Base-by-base conservation (phyloP, 768 basidiomycete genomes). In the Nidula microcarpa region DNA sequence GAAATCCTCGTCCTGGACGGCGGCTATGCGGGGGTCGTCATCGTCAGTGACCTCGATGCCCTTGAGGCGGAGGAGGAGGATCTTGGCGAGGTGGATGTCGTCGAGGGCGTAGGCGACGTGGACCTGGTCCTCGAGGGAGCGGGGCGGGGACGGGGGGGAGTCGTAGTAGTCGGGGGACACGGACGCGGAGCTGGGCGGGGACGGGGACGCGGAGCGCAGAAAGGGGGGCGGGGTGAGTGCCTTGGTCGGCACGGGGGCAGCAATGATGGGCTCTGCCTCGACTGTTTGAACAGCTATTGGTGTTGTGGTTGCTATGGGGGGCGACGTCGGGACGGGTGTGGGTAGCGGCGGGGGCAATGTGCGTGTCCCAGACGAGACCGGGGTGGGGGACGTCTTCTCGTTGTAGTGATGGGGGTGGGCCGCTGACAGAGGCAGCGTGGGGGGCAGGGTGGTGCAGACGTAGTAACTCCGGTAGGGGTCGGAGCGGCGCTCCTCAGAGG, bases 31-130 rank as follows among this genome's bases (percentile, higher is more conserved):
- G 1, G 86, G 84, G 65, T 86, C 85, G 55, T 77, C 66, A 65
- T 82, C 79, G 10, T 75, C 74, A 8, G 75, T 71, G 62, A 86
- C 80, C 54, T 85, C 77, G 51, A 86, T 77, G 56, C 85, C 85
- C 60, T 79, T 79, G 58, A 86, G 77, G 17, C 77, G 75, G 48
- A 88, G 69, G n/a, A 85, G 73, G 9, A 87, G 75, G 32, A 82
- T 71, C 69, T 82, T 84, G 44, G 86, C 85, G 55, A 81, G 77
- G 54, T 80, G 84, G 53, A 87, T 80, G 70, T 88, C 73, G 64
- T 87, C 85, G 56, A 76, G 71, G 0, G 85, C 83, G 60, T 87
- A 87, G 6, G 86, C 86, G 59, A 78, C 72, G 60, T 86, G 84
- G 36, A 87, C 75, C 65, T 81, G 82, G 72, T 86, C 86, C 48